These are phyloP conservation scores for Amanita jacksonii DNA, from an alignment of 768 basidiomycete species.

Conservation along the genomic window DNA sequence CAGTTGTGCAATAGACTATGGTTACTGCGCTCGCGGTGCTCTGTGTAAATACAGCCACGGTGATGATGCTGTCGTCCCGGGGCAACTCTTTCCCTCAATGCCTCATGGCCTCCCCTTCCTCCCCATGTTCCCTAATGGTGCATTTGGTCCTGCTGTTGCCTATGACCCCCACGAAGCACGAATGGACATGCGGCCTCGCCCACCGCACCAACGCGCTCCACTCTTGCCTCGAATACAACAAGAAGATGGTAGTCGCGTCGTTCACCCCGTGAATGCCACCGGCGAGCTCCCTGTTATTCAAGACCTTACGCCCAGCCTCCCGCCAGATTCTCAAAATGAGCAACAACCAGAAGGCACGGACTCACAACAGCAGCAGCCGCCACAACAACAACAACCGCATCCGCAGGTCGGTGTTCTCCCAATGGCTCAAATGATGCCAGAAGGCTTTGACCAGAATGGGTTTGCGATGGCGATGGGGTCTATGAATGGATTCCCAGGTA, in stretches of 20 bases:
- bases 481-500: conserved; percentile 10
- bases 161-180: conserved; percentile 76
- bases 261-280: conserved; percentile 32
- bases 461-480: conserved; percentile 10
- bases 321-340: conserved; percentile 18
- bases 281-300: conserved; percentile 81
- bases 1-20: conserved; percentile 51
- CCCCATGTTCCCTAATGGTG: conserved; percentile 57
- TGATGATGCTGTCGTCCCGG: conserved; percentile 75
- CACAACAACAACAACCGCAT: conserved; percentile 2
- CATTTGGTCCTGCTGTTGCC: conserved; percentile 32
- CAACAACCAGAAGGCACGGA: conserved; percentile 18
- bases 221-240: conserved; percentile 45
- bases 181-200: conserved; percentile 66
- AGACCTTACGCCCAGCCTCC: conserved; percentile 57
- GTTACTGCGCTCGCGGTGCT: conserved; percentile 83
- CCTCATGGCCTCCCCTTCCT: conserved; percentile 50
- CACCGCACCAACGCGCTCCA: conserved; percentile 41
- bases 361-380: conserved; percentile 10
- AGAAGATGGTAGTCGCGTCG: conserved; percentile 37
- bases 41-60: conserved; percentile 91
- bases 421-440: conserved; percentile 4
- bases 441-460: conserved; percentile 8
- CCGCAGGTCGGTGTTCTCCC: too few species aligned
- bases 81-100: conserved; percentile 51